Conservation (phyloP, 768 basidiomycete species). For the Candolleomyces aberdarensis region DNA sequence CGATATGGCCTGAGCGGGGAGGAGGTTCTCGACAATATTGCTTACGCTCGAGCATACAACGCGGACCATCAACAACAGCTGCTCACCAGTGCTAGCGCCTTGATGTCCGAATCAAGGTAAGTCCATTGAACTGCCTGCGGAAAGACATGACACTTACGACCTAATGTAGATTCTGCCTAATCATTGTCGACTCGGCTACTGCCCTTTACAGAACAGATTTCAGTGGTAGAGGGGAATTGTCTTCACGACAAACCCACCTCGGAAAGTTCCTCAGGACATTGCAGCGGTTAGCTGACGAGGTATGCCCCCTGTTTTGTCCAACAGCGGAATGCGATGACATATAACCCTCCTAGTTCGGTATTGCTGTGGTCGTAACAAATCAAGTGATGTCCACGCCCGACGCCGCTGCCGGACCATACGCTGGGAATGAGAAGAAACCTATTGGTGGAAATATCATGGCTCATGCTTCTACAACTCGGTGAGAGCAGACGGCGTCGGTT, state of each 20-base stretch:
- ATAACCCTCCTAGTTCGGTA: slow-evolving; percentile 69
- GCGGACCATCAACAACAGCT: slow-evolving; percentile 95
- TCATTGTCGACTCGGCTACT: slow-evolving; percentile 96
- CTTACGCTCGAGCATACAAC: slow-evolving; percentile 97
- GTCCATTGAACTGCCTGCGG: slow-evolving; percentile 11
- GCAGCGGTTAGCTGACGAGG: slow-evolving; percentile 95
- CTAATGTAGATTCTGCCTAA: slow-evolving; percentile 78
- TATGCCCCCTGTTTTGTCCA: slow-evolving; percentile 28
- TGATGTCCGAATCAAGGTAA: slow-evolving; percentile 98
- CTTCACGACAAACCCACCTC: slow-evolving; percentile 91
- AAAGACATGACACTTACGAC: slow-evolving; percentile 4
- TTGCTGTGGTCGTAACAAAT: slow-evolving; percentile 96
- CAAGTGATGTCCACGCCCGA: slow-evolving; percentile 99
- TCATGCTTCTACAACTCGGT: slow-evolving; percentile 97
- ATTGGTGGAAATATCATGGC: slow-evolving; percentile 99
- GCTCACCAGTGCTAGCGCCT: slow-evolving; percentile 88
- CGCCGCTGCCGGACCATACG: slow-evolving; percentile 84
- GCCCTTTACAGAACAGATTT: slow-evolving; percentile 95
- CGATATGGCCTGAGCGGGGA: slow-evolving; percentile 96
- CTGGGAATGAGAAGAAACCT: slow-evolving; percentile 93
- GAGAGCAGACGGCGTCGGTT: slow-evolving; percentile 14
- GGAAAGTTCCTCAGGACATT: slow-evolving; percentile 94
- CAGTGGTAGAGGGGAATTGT: slow-evolving; percentile 91
- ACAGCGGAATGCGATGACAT: slow-evolving; percentile 10
- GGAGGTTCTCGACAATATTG: slow-evolving; percentile 97